These are phyloP conservation scores for Sugiyamaella americana DNA, from an alignment of 805 yeast species.

Conservation along the genomic window DNA sequence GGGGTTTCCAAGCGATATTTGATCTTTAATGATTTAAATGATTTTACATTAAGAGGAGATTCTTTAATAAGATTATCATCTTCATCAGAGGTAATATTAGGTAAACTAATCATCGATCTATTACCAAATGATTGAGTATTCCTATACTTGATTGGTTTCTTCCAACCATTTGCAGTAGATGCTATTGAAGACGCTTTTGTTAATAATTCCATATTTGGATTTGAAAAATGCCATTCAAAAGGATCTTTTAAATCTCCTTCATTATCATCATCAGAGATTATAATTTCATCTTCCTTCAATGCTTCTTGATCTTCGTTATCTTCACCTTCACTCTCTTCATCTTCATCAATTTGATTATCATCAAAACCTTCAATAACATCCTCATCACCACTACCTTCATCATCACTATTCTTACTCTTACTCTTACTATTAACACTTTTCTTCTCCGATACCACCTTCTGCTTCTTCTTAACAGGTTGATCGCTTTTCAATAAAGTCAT, in stretches of 20 bases:
- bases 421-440: slow-evolving; percentile 34
- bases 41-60: slow-evolving; percentile 1
- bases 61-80: not conserved
- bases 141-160: slow-evolving; percentile 18
- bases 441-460: slow-evolving; percentile 23
- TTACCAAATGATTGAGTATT: slow-evolving; percentile 21
- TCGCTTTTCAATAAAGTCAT: slow-evolving; percentile 53
- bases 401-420: slow-evolving; percentile 5
- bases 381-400: slow-evolving; percentile 5
- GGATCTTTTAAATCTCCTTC: slow-evolving; percentile 52
- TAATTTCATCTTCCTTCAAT: slow-evolving; percentile 15
- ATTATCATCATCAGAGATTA: slow-evolving; percentile 31
- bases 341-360: slow-evolving; percentile 22
- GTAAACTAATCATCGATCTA: slow-evolving; percentile 17
- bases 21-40: slow-evolving; percentile 12
- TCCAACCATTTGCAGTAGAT: not conserved
- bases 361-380: slow-evolving; percentile 22
- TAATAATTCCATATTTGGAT: slow-evolving; percentile 27
- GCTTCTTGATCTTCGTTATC: slow-evolving; percentile 20
- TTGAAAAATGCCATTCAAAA: slow-evolving; percentile 69
- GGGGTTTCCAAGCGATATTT: slow-evolving; percentile 20
- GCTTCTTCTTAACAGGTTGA: slow-evolving; percentile 15
- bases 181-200: not conserved
- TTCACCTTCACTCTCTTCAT: slow-evolving; percentile 27
- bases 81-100: slow-evolving; percentile 3